phyloP scores from a whole-genome alignment of 176 grass and related monocot genomes.

The Ampelocalamus luodianensis region DNA sequence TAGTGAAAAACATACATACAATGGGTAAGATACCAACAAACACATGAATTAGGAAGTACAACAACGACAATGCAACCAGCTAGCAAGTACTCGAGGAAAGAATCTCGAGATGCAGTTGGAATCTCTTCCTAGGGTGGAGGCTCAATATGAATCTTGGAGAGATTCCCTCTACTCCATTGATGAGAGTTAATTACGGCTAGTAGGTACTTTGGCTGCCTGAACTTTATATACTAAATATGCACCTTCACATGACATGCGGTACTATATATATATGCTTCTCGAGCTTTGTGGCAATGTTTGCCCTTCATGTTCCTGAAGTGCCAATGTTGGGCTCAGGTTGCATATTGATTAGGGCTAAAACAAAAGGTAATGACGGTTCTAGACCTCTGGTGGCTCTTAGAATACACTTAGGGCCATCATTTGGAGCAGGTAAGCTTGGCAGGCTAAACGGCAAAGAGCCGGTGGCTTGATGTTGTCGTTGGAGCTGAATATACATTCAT shows the following conservation, averaged over 20 bases:
- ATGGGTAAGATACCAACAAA: neutral
- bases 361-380: neutral
- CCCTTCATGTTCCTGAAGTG: slow-evolving; percentile 12
- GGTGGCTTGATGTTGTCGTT: neutral
- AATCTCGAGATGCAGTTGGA: slow-evolving; percentile 24
- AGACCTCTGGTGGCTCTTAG: neutral
- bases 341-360: slow-evolving; percentile 10
- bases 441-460: slow-evolving; percentile 14
- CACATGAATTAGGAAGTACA: neutral
- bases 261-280: neutral
- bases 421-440: slow-evolving; percentile 8
- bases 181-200: neutral
- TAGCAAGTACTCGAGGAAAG: neutral
- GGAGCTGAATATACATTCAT: neutral
- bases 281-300: neutral
- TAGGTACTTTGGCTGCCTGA: slow-evolving; percentile 22
- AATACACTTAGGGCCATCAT: slow-evolving; percentile 5
- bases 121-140: slow-evolving; percentile 15
- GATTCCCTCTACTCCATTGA: neutral
- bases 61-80: neutral
- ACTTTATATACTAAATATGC: neutral
- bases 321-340: neutral
- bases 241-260: neutral
- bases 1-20: neutral
- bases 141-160: slow-evolving; percentile 33